Evolutionary conservation across 2,329 filamentous ascomycete genomes (phyloP).

Genomic region (Fusarium globosum): DNA sequence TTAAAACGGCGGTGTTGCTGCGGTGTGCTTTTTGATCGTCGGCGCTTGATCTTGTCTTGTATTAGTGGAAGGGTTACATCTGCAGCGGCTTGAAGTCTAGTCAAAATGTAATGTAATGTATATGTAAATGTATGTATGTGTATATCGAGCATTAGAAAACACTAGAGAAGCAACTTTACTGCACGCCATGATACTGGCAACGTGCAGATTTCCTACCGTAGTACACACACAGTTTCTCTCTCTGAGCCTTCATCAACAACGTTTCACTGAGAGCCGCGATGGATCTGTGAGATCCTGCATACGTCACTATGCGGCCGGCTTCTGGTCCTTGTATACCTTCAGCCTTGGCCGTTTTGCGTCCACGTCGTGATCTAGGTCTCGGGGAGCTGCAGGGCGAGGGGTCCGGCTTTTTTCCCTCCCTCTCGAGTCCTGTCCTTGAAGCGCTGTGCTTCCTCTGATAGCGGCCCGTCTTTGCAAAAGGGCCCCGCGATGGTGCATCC

Average conservation of each 20-base stretch:
- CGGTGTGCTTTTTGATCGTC: conserved; percentile 31
- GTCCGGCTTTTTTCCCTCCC: neutral
- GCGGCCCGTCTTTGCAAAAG: conserved; percentile 33
- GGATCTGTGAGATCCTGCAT: conserved; percentile 35
- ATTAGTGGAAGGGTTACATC: conserved; percentile 35
- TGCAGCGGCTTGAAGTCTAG: conserved; percentile 12
- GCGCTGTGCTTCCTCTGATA: conserved; percentile 17
- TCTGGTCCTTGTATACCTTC: conserved; percentile 31
- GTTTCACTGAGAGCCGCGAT: conserved; percentile 17
- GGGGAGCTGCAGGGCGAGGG: conserved; percentile 29
- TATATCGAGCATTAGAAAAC: conserved; percentile 34
- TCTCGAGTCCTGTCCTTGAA: conserved; percentile 13
- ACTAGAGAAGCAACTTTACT: conserved; percentile 15
- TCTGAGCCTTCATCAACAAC: neutral
- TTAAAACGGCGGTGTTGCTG: conserved; percentile 30
- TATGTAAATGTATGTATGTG: conserved; percentile 36
- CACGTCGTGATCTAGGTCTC: conserved; percentile 34
- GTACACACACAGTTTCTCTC: neutral
- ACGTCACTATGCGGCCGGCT: conserved; percentile 40
- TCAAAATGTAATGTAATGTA: conserved; percentile 15
- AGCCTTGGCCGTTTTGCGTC: conserved; percentile 38
- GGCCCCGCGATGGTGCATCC: conserved; percentile 33
- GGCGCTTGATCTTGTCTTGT: conserved; percentile 32
- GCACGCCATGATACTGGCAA: conserved; percentile 29
- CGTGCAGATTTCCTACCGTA: conserved; percentile 11